These are phyloP conservation scores for Lodderomyces parapsilosis DNA, from an alignment of 1,139 yeast species.

Conservation along the genomic window DNA sequence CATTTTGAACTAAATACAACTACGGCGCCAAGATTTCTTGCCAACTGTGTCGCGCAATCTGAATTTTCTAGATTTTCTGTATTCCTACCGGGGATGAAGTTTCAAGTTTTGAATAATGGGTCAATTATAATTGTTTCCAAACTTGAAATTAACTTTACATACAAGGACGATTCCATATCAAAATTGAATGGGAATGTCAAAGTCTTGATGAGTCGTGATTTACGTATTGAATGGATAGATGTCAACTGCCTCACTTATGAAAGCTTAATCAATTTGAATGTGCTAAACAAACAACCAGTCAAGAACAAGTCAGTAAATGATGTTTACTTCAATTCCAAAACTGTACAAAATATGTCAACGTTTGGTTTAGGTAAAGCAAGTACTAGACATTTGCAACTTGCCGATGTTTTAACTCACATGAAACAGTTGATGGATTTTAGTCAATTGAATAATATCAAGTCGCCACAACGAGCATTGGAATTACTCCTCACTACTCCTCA, in stretches of 20 bases:
- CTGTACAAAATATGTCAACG: conserved; percentile 26
- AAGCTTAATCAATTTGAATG: conserved; percentile 12
- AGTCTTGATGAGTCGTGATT: conserved; percentile 57
- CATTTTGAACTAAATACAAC: conserved; percentile 65
- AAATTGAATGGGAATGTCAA: conserved; percentile 58
- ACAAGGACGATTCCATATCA: conserved; percentile 70
- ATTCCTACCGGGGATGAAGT: conserved; percentile 61
- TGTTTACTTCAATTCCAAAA: conserved; percentile 23
- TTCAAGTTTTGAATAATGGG: conserved; percentile 67
- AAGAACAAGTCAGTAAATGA: conserved; percentile 23
- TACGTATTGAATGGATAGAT: conserved; percentile 73
- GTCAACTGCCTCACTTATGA: conserved; percentile 42
- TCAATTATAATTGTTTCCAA: conserved; percentile 62
- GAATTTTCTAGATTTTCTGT: conserved; percentile 54
- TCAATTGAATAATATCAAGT: conserved; percentile 36
- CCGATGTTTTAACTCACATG: conserved; percentile 74
- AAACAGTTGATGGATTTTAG: conserved; percentile 64
- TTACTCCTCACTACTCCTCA: conserved; percentile 31
- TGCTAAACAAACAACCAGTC: conserved; percentile 10
- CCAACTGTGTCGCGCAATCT: conserved; percentile 52
- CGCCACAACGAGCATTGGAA: conserved; percentile 64
- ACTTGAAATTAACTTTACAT: conserved; percentile 53
- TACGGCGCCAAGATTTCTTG: conserved; percentile 66
- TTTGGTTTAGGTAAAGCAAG: conserved; percentile 67
- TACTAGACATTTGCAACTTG: conserved; percentile 67